A percentile compares a stretch with the other conserved stretches of the same genome.
Evolutionary conservation across 2,329 filamentous ascomycete genomes (phyloP).

Genomic region (Fusarium caatingaense): DNA sequence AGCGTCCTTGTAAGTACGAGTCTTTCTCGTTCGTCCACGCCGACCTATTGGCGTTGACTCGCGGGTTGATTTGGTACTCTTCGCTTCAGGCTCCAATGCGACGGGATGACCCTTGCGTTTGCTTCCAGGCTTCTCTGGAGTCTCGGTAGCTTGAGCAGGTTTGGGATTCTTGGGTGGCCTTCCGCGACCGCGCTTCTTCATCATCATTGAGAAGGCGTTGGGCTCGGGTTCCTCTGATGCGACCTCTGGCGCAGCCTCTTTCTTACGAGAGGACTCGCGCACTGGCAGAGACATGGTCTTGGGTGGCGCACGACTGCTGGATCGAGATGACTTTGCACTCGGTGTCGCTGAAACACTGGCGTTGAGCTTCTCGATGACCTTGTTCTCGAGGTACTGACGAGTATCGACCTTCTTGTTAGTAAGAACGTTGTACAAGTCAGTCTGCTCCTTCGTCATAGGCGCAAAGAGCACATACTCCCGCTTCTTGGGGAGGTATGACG

Average conservation of each 20-base stretch:
- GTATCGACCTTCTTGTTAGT: slow-evolving; percentile 68
- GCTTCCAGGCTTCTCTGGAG: slow-evolving; percentile 31
- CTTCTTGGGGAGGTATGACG: slow-evolving; percentile 91
- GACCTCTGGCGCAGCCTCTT: slow-evolving; percentile 36
- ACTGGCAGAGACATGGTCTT: slow-evolving; percentile 50
- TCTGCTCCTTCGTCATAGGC: slow-evolving; percentile 89
- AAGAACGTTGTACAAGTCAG: slow-evolving; percentile 82
- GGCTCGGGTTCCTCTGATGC: slow-evolving; percentile 18
- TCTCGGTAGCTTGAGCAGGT: slow-evolving; percentile 23
- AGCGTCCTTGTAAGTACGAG: slow-evolving; percentile 62
- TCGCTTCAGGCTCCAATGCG: slow-evolving; percentile 58
- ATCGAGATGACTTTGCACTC: slow-evolving; percentile 52
- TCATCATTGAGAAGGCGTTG: slow-evolving; percentile 67
- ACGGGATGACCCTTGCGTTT: slow-evolving; percentile 52
- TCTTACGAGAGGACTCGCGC: slow-evolving; percentile 52
- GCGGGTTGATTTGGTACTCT: slow-evolving; percentile 80
- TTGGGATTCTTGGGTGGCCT: slow-evolving; percentile 45
- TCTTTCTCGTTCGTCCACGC: slow-evolving; percentile 63
- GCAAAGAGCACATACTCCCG: slow-evolving; percentile 96
- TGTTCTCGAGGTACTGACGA: slow-evolving; percentile 84
- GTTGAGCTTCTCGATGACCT: slow-evolving; percentile 72
- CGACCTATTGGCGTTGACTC: slow-evolving; percentile 76
- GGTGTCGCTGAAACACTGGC: slow-evolving; percentile 49
- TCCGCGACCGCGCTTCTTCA: slow-evolving; percentile 55
- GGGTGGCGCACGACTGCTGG: slow-evolving; percentile 47